Evolutionary conservation across 2,329 filamentous ascomycete genomes (phyloP).

Genomic region (Hypoxylon rubiginosum): DNA sequence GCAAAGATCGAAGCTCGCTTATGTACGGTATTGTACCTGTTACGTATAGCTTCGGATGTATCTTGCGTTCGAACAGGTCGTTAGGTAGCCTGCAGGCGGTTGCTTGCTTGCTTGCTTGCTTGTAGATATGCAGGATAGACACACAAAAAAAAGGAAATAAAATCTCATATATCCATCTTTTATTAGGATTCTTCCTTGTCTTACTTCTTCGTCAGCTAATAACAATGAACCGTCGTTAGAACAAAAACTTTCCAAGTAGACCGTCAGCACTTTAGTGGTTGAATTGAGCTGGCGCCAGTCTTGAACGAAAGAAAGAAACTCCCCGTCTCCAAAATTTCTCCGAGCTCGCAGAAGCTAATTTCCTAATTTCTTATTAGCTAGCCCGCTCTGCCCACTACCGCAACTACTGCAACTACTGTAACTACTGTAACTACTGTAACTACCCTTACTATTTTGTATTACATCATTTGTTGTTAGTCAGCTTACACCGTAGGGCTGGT

Average conservation of each 20-base stretch:
- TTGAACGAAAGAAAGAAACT: slow-evolving; percentile 15
- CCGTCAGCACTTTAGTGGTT: not conserved
- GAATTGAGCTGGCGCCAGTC: not conserved
- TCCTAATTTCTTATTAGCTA: not conserved
- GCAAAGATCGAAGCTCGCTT: slow-evolving; percentile 2
- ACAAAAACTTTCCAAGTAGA: not conserved
- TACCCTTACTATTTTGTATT: not conserved
- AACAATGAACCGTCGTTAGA: slow-evolving; percentile 36
- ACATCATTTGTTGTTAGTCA: not conserved
- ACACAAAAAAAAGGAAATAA: not conserved
- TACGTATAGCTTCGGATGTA: not conserved
- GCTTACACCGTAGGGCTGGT: not conserved
- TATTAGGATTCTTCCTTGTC: slow-evolving; percentile 2
- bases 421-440: not conserved
- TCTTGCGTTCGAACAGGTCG: no score
- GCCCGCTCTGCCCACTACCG: not conserved
- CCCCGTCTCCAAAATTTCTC: not conserved
- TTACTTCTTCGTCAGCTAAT: slow-evolving; percentile 8
- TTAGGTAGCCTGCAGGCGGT: not conserved
- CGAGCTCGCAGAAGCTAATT: slow-evolving; percentile 1
- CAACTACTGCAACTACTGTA: not conserved
- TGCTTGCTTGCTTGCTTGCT: not conserved
- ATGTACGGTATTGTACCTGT: not conserved
- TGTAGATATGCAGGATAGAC: not conserved
- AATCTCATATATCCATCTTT: slow-evolving; percentile 31